Evolutionary conservation across 2,329 filamentous ascomycete species (phyloP), one percentile per base, ranked within the genome.

Genomic region (Rutstroemia sp.): DNA sequence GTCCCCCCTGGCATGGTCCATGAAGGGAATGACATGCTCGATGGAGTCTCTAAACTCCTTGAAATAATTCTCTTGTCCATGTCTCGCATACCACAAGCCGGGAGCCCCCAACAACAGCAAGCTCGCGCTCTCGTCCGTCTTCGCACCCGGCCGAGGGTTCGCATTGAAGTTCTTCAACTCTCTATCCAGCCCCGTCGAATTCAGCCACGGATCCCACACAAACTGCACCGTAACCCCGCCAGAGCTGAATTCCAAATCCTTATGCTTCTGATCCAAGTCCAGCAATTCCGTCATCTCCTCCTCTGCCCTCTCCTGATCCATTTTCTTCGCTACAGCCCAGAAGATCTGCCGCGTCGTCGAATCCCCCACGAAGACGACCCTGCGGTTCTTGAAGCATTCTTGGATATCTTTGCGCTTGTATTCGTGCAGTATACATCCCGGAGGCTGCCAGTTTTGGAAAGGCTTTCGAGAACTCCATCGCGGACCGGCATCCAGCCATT

Each of bases 121-220:
- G 17, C 73, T 73, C 7, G 78, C 72, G 19, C 71, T 68, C n/a
- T 65, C 56, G 10, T 66, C 63, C 14, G 10, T 27, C 3, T 56
- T 45, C 4, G 36, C 49, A 5, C 57, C 60, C 48, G 60, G 48
- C 19, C 42, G 38, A 30, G 60, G 54, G 51, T 60, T 63, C 47
- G 64, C 59, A 30, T 64, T 67, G 60, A 73, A 77, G 2, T 64
- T 64, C 27, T 67, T 64, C 44, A 82, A 62, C 48, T 77, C 73
- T 14, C 69, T 64, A 23, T 72, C 65, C 27, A 79, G 63, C 8
- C 63, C 63, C 0, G 76, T 74, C 27, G 76, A 74, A 65, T 86
- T 80, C 23, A 86, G 71, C 69, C 73, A 84, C 0, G 83, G 83
- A 67, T 87, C 82, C 81, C 81, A 86, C 10, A 83, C 67, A 60